These are phyloP conservation scores for Periconia digitata DNA, from an alignment of 2,329 filamentous ascomycete species.

Conservation along the genomic window DNA sequence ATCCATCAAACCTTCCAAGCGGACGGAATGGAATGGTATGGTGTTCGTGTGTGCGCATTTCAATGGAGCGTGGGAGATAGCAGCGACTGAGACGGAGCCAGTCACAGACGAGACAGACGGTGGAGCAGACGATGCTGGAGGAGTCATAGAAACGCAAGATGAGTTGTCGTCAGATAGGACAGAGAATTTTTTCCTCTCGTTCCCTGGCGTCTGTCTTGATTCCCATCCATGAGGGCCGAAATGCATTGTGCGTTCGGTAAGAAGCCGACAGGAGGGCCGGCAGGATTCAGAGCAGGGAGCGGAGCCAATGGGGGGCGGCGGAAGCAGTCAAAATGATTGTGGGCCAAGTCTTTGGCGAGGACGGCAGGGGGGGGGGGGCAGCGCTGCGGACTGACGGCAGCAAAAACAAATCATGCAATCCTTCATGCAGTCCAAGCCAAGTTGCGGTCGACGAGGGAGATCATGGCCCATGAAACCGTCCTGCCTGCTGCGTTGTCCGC, in stretches of 20 bases:
- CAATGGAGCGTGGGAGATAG: conserved; percentile 2
- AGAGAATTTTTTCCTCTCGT: conserved; percentile 16
- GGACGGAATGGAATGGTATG: background rate
- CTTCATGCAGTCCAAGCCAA: conserved; percentile 20
- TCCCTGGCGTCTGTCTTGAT: too few relatives aligned
- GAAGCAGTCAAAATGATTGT: conserved; percentile 34
- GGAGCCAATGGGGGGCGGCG: conserved; percentile 29
- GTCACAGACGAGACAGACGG: conserved; percentile 12
- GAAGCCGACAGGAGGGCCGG: conserved; percentile 21
- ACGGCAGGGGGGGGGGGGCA: conserved; percentile 28
- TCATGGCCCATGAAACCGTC: conserved; percentile 31
- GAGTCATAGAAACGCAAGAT: conserved; percentile 39
- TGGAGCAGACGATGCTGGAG: conserved; percentile 30
- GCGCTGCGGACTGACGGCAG: conserved; percentile 21
- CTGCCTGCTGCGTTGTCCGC: conserved; percentile 36
- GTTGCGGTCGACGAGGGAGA: conserved; percentile 29
- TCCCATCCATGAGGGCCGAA: conserved; percentile 17
- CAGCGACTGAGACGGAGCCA: conserved; percentile 13
- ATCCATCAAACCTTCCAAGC: background rate
- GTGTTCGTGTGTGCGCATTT: background rate
- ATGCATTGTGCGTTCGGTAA: conserved; percentile 35
- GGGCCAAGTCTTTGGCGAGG: conserved; percentile 31
- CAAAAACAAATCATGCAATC: conserved; percentile 19
- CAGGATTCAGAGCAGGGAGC: conserved; percentile 19
- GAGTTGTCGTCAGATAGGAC: conserved; percentile 39